phyloP scores from a whole-genome alignment of 2,329 filamentous ascomycete species.

The Arthroderma sp. region DNA sequence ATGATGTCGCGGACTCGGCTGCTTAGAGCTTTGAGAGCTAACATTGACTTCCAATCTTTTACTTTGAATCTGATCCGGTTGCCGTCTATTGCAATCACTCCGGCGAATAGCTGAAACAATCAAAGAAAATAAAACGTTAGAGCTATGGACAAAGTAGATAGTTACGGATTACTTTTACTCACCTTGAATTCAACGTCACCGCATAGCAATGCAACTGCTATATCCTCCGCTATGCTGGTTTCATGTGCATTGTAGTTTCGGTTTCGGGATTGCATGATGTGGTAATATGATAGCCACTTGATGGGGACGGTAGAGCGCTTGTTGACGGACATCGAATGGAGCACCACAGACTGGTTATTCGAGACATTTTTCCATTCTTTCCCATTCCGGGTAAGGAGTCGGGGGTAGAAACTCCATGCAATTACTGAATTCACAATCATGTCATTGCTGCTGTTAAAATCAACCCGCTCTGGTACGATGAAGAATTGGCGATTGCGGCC shows the following conservation, averaged over 20 bases:
- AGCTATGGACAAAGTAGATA: background rate
- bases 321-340: constrained; percentile 85
- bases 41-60: constrained; percentile 77
- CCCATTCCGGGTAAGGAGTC: constrained; percentile 68
- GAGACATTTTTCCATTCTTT: constrained; percentile 83
- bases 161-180: constrained; percentile 17
- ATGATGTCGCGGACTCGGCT: constrained; percentile 62
- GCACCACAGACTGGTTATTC: constrained; percentile 79
- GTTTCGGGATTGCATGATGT: constrained; percentile 87
- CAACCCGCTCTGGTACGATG: constrained; percentile 61
- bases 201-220: constrained; percentile 71
- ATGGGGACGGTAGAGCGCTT: constrained; percentile 43
- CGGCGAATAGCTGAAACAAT: constrained; percentile 33
- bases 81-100: constrained; percentile 73
- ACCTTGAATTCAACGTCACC: constrained; percentile 81
- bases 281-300: constrained; percentile 85
- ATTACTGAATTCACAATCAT: constrained; percentile 66
- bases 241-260: constrained; percentile 76
- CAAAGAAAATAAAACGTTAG: background rate
- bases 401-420: constrained; percentile 91
- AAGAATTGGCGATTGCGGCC: constrained; percentile 64
- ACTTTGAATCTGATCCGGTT: constrained; percentile 75
- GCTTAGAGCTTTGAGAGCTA: constrained; percentile 74
- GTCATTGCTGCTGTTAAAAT: constrained; percentile 68
- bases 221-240: constrained; percentile 65